Conservation (phyloP, 768 basidiomycete genomes). For the Agaricus sinodeliciosus region DNA sequence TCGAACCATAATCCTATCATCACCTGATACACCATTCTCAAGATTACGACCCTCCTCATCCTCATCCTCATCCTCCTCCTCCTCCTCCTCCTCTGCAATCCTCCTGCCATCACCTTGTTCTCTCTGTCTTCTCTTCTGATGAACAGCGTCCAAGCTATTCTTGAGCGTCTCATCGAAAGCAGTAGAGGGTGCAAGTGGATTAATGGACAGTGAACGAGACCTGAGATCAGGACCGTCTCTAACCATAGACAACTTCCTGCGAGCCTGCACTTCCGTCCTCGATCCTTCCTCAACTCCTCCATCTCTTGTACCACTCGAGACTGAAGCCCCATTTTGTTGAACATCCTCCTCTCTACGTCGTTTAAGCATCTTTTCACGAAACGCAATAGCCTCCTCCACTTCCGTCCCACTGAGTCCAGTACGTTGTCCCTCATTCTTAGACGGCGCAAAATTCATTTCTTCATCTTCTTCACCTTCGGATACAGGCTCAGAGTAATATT, state of each 20-base stretch:
- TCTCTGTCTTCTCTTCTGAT: conserved; percentile 21
- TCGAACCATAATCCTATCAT: conserved; percentile 55
- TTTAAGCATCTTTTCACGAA: conserved; percentile 76
- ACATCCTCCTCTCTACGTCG: conserved; percentile 29
- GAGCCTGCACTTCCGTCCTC: not conserved
- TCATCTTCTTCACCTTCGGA: conserved; percentile 88
- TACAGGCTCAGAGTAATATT: conserved; percentile 74
- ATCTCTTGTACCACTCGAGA: conserved; percentile 15
- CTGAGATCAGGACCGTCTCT: conserved; percentile 17
- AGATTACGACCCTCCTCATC: conserved; percentile 15
- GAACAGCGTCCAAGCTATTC: conserved; percentile 45
- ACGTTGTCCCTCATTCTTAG: conserved; percentile 76
- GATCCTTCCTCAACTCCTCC: no score
- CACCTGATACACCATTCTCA: conserved; percentile 23
- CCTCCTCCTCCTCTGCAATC: conserved; percentile 16
- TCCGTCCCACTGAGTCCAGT: conserved; percentile 69
- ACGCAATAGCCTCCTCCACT: conserved; percentile 80
- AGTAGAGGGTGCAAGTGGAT: conserved; percentile 79
- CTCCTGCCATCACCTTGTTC: conserved; percentile 16
- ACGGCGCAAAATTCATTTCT: conserved; percentile 52
- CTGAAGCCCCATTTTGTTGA: conserved; percentile 12
- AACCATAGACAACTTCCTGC: conserved; percentile 17
- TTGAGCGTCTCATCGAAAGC: conserved; percentile 81
- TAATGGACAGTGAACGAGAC: conserved; percentile 52
- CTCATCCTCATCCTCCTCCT: conserved; percentile 28